Percentiles rank a stretch among this genome's conserved stretches.
These are phyloP conservation scores for Nematocida minor DNA, from an alignment of 371 early-diverging fungal species.

Conservation along the genomic window DNA sequence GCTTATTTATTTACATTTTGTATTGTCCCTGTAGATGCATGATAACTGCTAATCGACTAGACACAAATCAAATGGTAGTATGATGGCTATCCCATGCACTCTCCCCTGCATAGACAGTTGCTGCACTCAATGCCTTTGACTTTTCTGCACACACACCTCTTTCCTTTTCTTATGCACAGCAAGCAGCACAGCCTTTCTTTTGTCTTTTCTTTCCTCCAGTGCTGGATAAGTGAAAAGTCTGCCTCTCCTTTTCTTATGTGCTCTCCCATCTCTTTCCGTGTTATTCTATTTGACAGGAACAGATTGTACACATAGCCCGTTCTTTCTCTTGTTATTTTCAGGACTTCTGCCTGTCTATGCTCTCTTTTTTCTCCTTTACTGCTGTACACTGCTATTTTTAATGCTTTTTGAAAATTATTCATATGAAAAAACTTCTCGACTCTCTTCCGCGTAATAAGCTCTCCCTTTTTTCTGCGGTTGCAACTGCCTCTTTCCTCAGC, in stretches of 20 bases:
- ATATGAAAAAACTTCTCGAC: constrained; percentile 28
- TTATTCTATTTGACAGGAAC: background rate
- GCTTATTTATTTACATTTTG: too few relatives aligned
- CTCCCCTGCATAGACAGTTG: constrained; percentile 19
- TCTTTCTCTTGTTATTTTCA: constrained; percentile 17
- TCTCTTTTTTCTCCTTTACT: constrained; percentile 13
- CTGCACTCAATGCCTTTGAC: background rate
- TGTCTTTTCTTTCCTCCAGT: background rate
- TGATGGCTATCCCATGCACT: constrained; percentile 1
- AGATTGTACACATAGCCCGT: background rate
- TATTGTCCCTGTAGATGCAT: too few relatives aligned
- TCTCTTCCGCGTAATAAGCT: background rate
- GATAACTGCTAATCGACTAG: too few relatives aligned
- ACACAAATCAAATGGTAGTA: too few relatives aligned
- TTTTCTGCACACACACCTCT: constrained; percentile 26
- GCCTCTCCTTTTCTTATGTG: background rate
- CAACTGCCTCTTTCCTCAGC: background rate
- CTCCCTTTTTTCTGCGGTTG: background rate
- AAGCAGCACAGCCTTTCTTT: constrained; percentile 1
- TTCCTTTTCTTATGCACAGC: constrained; percentile 31
- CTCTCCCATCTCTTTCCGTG: constrained; percentile 1
- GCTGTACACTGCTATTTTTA: background rate
- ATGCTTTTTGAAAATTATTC: background rate
- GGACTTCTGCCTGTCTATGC: constrained; percentile 16
- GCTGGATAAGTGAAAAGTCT: background rate